These are phyloP conservation scores for Colletotrichum sp. DNA, from an alignment of 2,329 filamentous ascomycete species.

Conservation along the genomic window DNA sequence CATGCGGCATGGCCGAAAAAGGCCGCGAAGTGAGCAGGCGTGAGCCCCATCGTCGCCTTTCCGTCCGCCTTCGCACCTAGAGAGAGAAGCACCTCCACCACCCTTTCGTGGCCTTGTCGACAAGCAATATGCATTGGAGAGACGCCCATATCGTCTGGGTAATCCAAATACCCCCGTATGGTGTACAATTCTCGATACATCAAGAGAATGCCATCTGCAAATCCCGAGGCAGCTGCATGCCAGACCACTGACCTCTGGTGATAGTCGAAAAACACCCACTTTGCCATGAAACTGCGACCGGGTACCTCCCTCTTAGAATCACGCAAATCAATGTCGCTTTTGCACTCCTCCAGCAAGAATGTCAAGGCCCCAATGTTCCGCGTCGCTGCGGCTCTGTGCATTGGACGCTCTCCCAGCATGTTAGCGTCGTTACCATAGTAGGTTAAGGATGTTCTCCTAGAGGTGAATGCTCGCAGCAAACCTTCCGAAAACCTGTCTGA, in stretches of 20 bases:
- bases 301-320: too few relatives aligned
- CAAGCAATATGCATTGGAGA: background rate
- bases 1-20: background rate
- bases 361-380: background rate
- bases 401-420: background rate
- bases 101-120: background rate
- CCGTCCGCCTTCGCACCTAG: background rate
- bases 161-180: fast-evolving
- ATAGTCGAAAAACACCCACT: background rate
- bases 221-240: background rate
- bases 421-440: background rate
- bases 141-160: fast-evolving
- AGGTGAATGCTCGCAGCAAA: background rate
- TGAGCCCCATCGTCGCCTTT: fast-evolving
- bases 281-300: background rate
- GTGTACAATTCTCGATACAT: background rate
- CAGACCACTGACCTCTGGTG: background rate
- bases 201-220: fast-evolving
- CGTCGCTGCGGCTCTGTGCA: background rate
- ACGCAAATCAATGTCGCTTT: too few relatives aligned
- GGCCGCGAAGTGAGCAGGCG: background rate
- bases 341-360: background rate
- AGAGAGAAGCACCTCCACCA: background rate
- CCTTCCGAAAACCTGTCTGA: background rate
- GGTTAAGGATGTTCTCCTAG: background rate